These are phyloP conservation scores for Limnanthes douglasii DNA, from an alignment of 345 rosid species.

Conservation along the genomic window DNA sequence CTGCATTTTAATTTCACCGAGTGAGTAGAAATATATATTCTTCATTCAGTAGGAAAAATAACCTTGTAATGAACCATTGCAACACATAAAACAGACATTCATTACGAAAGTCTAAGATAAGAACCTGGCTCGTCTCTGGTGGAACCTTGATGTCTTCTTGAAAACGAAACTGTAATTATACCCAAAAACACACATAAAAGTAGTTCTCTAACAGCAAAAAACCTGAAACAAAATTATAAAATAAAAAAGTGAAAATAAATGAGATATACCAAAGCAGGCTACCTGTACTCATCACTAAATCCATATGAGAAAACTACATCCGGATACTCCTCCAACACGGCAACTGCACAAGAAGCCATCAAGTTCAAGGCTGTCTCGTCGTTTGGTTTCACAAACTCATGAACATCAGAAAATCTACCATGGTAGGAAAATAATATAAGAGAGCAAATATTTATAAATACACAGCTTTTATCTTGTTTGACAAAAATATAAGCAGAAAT, in stretches of 20 bases:
- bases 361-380: slow-evolving; percentile 46
- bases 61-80: background rate
- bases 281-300: slow-evolving; percentile 70
- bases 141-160: slow-evolving; percentile 65
- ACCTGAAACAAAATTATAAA: background rate
- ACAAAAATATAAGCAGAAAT: too few relatives aligned
- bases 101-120: background rate
- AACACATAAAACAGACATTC: background rate
- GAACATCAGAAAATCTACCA: slow-evolving; percentile 47
- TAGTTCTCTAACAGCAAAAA: background rate
- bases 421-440: background rate
- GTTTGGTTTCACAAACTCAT: slow-evolving; percentile 66
- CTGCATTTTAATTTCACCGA: slow-evolving; percentile 32
- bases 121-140: slow-evolving; percentile 82
- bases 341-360: slow-evolving; percentile 61
- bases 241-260: too few relatives aligned
- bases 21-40: background rate
- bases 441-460: too few relatives aligned
- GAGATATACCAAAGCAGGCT: background rate
- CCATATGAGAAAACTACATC: slow-evolving; percentile 78
- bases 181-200: background rate
- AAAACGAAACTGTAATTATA: slow-evolving; percentile 52
- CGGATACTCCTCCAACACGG: slow-evolving; percentile 54
- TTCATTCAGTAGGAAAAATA: background rate
- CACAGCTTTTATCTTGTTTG: too few relatives aligned